phyloP scores from a whole-genome alignment of 2,329 filamentous ascomycete species.

The Trematosphaeria pertusa region DNA sequence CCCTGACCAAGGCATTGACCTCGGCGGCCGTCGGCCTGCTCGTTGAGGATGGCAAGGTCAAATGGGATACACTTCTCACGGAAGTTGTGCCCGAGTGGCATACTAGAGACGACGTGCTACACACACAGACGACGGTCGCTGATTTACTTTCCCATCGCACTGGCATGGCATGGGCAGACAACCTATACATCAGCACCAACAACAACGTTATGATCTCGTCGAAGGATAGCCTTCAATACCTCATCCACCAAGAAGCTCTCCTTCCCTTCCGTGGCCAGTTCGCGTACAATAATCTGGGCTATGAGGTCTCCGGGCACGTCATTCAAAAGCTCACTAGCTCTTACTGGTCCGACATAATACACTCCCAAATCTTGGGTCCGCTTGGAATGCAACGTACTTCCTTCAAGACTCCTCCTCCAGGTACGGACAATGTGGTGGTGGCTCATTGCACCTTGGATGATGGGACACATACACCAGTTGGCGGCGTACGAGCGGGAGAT shows the following conservation, averaged over 20 bases:
- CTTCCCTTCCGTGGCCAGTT: background rate
- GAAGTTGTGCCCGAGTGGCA: too few relatives aligned
- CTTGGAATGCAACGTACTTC: background rate
- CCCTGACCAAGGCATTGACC: too few relatives aligned
- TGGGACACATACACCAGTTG: background rate
- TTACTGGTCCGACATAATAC: background rate
- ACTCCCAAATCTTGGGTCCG: background rate
- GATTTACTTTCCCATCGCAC: background rate
- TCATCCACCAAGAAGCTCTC: background rate
- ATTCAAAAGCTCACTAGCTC: background rate
- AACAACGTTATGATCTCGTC: slow-evolving; percentile 2
- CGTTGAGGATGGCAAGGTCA: too few relatives aligned
- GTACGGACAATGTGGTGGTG: background rate
- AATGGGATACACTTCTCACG: too few relatives aligned
- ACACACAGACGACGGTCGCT: background rate
- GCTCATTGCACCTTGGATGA: background rate
- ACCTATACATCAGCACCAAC: background rate
- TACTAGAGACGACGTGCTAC: background rate
- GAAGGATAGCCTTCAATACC: background rate
- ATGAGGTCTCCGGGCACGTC: background rate
- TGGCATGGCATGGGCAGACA: background rate
- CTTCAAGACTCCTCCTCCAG: too few relatives aligned
- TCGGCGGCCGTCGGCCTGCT: too few relatives aligned
- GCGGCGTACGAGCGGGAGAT: background rate
- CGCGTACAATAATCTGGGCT: background rate